A percentile compares a stretch with the other conserved stretches of the same genome.
Evolutionary conservation across 441 rosid species (phyloP).

Genomic region (Francoa sonchifolia): DNA sequence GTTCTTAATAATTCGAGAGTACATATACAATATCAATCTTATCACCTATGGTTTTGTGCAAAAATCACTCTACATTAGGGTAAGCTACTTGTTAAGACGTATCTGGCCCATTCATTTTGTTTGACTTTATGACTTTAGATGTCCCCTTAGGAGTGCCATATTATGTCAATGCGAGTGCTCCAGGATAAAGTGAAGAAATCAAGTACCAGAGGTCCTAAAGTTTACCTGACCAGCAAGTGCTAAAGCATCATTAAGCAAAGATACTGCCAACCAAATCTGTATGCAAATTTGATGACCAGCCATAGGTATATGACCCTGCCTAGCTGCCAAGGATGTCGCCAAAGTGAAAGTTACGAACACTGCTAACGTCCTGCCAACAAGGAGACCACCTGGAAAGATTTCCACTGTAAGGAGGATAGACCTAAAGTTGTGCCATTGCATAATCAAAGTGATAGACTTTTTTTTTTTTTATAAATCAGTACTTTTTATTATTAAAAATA

Average conservation of each 20-base stretch:
- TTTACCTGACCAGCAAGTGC: slow-evolving; percentile 92
- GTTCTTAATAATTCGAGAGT: no score
- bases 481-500: no score
- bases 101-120: no score
- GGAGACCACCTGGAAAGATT: slow-evolving; percentile 78
- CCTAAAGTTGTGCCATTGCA: slow-evolving; percentile 6
- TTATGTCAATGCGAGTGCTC: background rate
- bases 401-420: no score
- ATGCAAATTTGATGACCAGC: slow-evolving; percentile 92
- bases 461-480: no score
- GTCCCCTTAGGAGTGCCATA: background rate
- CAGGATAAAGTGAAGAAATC: background rate
- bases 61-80: no score
- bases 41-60: no score
- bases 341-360: slow-evolving; percentile 68
- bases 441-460: background rate
- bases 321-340: slow-evolving; percentile 84
- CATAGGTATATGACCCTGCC: slow-evolving; percentile 77
- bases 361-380: slow-evolving; percentile 78
- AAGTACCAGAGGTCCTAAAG: background rate
- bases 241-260: slow-evolving; percentile 87
- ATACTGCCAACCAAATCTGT: slow-evolving; percentile 83
- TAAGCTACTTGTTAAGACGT: no score
- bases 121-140: no score
- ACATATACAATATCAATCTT: no score